phyloP scores from a whole-genome alignment of 1,284 basidiomycete species.

The Cryptococcus sp. region DNA sequence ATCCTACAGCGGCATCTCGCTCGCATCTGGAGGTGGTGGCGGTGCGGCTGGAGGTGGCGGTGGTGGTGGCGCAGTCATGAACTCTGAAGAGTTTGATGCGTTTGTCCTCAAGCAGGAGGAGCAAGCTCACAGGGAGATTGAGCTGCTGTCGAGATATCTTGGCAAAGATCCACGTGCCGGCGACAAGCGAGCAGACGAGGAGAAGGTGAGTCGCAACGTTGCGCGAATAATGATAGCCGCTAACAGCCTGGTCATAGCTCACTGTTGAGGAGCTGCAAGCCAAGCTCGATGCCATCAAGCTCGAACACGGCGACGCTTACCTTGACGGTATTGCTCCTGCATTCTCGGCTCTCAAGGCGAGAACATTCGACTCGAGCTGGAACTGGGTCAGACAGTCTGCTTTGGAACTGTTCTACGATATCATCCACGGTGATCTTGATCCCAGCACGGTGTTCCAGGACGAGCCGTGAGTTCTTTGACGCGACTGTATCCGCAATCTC shows the following conservation, averaged over 20 bases:
- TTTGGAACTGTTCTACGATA: constrained; percentile 93
- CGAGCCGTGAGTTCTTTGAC: constrained; percentile 34
- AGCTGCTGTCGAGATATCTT: constrained; percentile 94
- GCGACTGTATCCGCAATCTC: not conserved
- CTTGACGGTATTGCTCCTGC: constrained; percentile 90
- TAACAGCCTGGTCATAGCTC: constrained; percentile 15
- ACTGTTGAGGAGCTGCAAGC: constrained; percentile 67
- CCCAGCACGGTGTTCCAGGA: constrained; percentile 48
- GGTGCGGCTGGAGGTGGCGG: constrained; percentile 64
- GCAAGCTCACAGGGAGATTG: constrained; percentile 89
- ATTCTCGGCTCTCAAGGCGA: constrained; percentile 93
- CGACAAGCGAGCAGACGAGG: constrained; percentile 81
- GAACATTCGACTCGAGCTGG: constrained; percentile 97
- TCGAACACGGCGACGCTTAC: constrained; percentile 83
- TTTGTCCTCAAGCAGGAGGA: constrained; percentile 91
- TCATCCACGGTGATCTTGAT: constrained; percentile 75
- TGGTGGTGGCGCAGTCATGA: constrained; percentile 80
- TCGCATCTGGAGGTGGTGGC: constrained; percentile 66
- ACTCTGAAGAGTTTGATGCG: constrained; percentile 96
- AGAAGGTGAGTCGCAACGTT: constrained; percentile 59
- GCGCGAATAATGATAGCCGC: too few relatives aligned
- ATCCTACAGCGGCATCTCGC: constrained; percentile 78
- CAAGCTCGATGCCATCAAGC: constrained; percentile 74
- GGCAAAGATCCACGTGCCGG: constrained; percentile 89
- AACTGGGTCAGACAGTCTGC: constrained; percentile 99